These are phyloP conservation scores for Panus rudis DNA, from an alignment of 768 basidiomycete genomes.

Conservation along the genomic window DNA sequence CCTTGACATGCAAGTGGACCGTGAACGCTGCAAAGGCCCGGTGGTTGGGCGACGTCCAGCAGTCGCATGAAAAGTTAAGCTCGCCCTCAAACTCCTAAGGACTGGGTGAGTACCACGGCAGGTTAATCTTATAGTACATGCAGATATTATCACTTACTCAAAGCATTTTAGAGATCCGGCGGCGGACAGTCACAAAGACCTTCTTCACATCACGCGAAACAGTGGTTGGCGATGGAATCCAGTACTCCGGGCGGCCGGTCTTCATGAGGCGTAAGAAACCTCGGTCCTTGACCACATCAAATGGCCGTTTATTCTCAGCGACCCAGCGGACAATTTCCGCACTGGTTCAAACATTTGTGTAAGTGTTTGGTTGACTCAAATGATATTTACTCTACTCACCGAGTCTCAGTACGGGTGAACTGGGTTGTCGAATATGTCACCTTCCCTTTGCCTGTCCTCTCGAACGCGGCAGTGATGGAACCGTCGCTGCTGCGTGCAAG, in stretches of 20 bases:
- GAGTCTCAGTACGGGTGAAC: constrained; percentile 19
- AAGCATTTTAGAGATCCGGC: constrained; percentile 18
- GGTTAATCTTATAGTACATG: too few species aligned
- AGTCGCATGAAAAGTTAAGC: constrained; percentile 28
- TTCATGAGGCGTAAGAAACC: constrained; percentile 27
- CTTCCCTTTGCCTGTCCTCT: constrained; percentile 22
- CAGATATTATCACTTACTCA: too few species aligned
- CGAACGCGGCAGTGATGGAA: constrained; percentile 22
- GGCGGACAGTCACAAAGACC: constrained; percentile 17
- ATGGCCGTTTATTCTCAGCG: constrained; percentile 25
- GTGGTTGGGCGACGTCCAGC: constrained; percentile 33
- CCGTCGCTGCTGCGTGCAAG: constrained; percentile 1
- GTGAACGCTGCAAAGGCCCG: constrained; percentile 24
- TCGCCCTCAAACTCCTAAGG: constrained; percentile 25
- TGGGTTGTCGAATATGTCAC: constrained; percentile 25
- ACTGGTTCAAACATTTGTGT: constrained; percentile 11
- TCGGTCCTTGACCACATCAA: constrained; percentile 27
- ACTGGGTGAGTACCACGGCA: too few species aligned
- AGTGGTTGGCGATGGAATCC: constrained; percentile 27
- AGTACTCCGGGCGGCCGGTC: constrained; percentile 27
- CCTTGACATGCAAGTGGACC: constrained; percentile 28
- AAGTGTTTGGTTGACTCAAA: too few species aligned
- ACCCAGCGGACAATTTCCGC: constrained; percentile 31
- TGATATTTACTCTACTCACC: constrained; percentile 14
- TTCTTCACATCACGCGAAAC: constrained; percentile 26